Percentiles rank a stretch among this genome's conserved stretches.
These are phyloP conservation scores for Rosa lucieae DNA, from an alignment of 306 rosid species.

Conservation along the genomic window DNA sequence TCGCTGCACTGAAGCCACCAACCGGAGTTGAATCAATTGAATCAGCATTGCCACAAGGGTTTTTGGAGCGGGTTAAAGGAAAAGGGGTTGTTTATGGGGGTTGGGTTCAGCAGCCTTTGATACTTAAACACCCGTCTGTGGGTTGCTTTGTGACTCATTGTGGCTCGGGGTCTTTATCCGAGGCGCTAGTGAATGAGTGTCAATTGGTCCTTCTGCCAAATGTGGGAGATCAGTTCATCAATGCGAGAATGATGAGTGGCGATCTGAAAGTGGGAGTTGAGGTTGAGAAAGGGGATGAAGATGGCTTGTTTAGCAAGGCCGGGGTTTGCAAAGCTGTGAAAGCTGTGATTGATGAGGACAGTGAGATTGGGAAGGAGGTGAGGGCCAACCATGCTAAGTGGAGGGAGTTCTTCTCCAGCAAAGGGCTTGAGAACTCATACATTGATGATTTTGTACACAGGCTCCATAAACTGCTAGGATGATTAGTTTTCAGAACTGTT, in stretches of 20 bases:
- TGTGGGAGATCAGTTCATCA: conserved; percentile 58
- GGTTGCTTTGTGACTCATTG: conserved; percentile 50
- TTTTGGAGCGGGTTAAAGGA: conserved; percentile 38
- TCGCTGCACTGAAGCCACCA: conserved; percentile 49
- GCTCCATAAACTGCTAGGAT: conserved; percentile 22
- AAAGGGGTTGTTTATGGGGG: conserved; percentile 54
- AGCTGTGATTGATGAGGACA: conserved; percentile 37
- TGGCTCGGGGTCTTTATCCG: conserved; percentile 61
- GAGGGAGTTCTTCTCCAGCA: no score
- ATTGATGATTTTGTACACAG: conserved; percentile 39
- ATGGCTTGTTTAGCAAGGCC: conserved; percentile 46
- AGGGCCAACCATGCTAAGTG: conserved; percentile 23
- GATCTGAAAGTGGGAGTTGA: no score
- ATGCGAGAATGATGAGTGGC: conserved; percentile 51
- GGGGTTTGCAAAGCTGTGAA: conserved; percentile 41
- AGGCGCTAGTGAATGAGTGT: conserved; percentile 49
- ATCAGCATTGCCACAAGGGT: conserved; percentile 54
- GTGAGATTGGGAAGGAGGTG: conserved; percentile 40
- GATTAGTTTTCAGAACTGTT: neutral
- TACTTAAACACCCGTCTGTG: conserved; percentile 39
- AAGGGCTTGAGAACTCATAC: conserved; percentile 43
- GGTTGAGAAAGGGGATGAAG: conserved; percentile 24
- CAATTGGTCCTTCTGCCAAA: conserved; percentile 54
- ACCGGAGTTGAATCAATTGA: conserved; percentile 34
- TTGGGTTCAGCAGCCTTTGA: conserved; percentile 59